A percentile compares a stretch with the other conserved stretches of the same genome.
phyloP scores from a whole-genome alignment of 192 early-diverging fungal species.

The Coemansia sp. region DNA sequence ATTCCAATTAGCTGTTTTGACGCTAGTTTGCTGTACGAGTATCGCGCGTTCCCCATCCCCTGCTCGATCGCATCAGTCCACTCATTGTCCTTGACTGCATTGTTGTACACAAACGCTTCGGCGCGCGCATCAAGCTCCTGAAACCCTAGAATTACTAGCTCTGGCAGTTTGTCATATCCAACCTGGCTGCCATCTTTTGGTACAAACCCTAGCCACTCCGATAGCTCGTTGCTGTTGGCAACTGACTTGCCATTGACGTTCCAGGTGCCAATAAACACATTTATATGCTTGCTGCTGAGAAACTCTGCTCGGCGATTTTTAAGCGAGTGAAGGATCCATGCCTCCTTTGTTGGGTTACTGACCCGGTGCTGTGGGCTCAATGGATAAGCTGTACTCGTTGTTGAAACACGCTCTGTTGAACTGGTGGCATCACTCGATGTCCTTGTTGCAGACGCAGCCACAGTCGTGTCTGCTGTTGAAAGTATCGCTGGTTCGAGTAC shows the following conservation, averaged over 20 bases:
- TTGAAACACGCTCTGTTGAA: too few relatives aligned
- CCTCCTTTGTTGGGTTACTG: slow-evolving; percentile 45
- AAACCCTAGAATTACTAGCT: slow-evolving; percentile 61
- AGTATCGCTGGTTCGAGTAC: too few relatives aligned
- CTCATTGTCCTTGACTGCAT: slow-evolving; percentile 72
- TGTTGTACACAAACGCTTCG: slow-evolving; percentile 81
- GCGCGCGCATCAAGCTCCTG: slow-evolving; percentile 88
- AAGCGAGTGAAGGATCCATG: slow-evolving; percentile 44
- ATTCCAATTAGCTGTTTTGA: slow-evolving; percentile 90
- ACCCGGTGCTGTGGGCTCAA: slow-evolving; percentile 14
- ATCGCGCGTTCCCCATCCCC: slow-evolving; percentile 55
- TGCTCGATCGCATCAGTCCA: slow-evolving; percentile 76
- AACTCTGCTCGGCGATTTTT: slow-evolving; percentile 38
- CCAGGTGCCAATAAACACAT: slow-evolving; percentile 82
- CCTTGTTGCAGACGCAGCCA: too few relatives aligned
- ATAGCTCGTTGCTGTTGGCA: slow-evolving; percentile 48
- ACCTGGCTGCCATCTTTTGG: slow-evolving; percentile 19
- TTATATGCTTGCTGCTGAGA: slow-evolving; percentile 15
- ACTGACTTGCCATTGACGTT: slow-evolving; percentile 82
- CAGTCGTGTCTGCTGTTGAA: too few relatives aligned
- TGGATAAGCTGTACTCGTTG: neutral
- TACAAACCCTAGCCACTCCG: slow-evolving; percentile 61
- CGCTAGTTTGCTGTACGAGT: slow-evolving; percentile 61
- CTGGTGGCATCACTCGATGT: too few relatives aligned
- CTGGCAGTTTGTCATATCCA: slow-evolving; percentile 15